phyloP scores from a whole-genome alignment of 139 green algal species.

The Nannochloris sp. region DNA sequence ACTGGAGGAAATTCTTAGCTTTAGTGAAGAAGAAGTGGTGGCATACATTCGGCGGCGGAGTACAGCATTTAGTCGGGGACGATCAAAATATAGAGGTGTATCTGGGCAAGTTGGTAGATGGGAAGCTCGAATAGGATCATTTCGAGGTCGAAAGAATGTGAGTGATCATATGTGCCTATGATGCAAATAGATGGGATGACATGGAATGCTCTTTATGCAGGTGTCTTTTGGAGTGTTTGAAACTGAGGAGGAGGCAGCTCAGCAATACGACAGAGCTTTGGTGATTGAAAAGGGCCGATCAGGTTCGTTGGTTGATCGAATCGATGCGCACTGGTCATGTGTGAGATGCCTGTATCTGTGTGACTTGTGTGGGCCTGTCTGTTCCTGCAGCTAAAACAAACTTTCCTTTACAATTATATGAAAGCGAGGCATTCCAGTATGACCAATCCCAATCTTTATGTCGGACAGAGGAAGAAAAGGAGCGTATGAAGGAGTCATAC shows the following conservation, averaged over 20 bases:
- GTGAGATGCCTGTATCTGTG: neutral
- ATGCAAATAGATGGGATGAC: neutral
- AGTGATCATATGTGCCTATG: neutral
- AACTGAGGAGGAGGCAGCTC: constrained; percentile 47
- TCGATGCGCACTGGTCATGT: neutral
- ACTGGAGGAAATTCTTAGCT: constrained; percentile 22
- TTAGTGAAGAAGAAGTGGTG: constrained; percentile 41
- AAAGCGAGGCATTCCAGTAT: constrained; percentile 34
- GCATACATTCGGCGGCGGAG: constrained; percentile 40
- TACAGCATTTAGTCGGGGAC: constrained; percentile 47
- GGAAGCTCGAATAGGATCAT: constrained; percentile 60
- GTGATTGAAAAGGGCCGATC: constrained; percentile 50
- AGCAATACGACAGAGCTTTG: constrained; percentile 58
- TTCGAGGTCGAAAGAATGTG: constrained; percentile 54
- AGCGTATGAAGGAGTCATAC: neutral
- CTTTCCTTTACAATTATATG: constrained; percentile 51
- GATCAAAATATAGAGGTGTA: constrained; percentile 47
- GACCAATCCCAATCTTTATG: constrained; percentile 6
- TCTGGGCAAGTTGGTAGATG: constrained; percentile 47
- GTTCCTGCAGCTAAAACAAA: constrained; percentile 51
- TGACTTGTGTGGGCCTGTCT: neutral
- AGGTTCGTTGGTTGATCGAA: constrained; percentile 3
- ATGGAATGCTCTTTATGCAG: constrained; percentile 16
- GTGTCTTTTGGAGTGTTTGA: constrained; percentile 60
- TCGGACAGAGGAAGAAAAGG: neutral